Evolutionary conservation across 768 basidiomycete genomes (phyloP).

Genomic region (Boletus patriciae): DNA sequence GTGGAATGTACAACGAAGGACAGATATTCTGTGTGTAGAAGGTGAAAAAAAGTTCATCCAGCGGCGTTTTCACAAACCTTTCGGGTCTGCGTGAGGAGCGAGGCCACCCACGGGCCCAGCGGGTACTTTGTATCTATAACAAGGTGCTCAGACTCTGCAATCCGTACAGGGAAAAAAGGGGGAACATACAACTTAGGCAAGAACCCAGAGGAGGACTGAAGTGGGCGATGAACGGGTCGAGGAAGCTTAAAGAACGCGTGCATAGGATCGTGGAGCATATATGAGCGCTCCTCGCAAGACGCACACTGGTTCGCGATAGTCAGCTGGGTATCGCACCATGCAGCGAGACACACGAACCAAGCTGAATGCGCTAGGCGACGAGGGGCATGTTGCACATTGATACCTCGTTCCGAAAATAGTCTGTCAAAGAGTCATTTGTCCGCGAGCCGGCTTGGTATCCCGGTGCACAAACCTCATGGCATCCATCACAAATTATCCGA

Average conservation of each 20-base stretch:
- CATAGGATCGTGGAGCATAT: conserved; percentile 75
- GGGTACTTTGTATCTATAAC: conserved; percentile 59
- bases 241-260: conserved; percentile 89
- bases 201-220: conserved; percentile 56
- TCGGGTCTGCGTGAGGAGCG: conserved; percentile 45
- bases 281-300: conserved; percentile 76
- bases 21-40: conserved; percentile 56
- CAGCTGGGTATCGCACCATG: background rate
- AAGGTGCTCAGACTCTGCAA: conserved; percentile 9
- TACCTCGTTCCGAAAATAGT: conserved; percentile 76
- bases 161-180: background rate
- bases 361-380: conserved; percentile 66
- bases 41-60: background rate
- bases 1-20: conserved; percentile 55
- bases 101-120: conserved; percentile 53
- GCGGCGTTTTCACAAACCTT: conserved; percentile 43
- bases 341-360: conserved; percentile 47
- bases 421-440: conserved; percentile 36
- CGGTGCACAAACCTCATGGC: conserved; percentile 48
- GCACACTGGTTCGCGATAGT: conserved; percentile 55
- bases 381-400: conserved; percentile 90
- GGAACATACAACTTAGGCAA: conserved; percentile 63
- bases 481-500: conserved; percentile 58
- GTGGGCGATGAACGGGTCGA: conserved; percentile 66
- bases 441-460: background rate